Evolutionary conservation across 176 grass and related monocot species (phyloP).

Genomic region (Aegilops umbellulata): DNA sequence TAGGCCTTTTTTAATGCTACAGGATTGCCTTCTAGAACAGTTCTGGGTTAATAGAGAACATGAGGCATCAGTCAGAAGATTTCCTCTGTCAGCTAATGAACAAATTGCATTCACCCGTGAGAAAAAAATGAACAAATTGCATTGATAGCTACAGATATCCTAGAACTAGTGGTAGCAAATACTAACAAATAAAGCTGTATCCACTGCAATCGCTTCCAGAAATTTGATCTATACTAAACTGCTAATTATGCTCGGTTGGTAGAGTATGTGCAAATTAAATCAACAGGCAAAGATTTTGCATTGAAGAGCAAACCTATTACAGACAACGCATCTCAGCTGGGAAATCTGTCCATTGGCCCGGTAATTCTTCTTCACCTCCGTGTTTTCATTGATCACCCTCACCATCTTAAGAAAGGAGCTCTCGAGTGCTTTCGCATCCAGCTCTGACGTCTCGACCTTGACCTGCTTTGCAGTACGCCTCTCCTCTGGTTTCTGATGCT

Average conservation of each 20-base stretch:
- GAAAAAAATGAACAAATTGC: background rate
- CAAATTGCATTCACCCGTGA: background rate
- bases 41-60: background rate
- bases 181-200: background rate
- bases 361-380: conserved; percentile 63
- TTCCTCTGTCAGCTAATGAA: background rate
- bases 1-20: background rate
- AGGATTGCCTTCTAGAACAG: background rate
- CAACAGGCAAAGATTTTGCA: background rate
- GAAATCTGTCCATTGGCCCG: conserved; percentile 59
- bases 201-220: background rate
- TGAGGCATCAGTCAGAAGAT: background rate
- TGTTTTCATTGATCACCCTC: conserved; percentile 67
- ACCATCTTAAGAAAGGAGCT: conserved; percentile 80
- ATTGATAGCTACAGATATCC: background rate
- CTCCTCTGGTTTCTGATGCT: conserved; percentile 19
- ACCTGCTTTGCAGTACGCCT: conserved; percentile 37
- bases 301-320: conserved; percentile 63
- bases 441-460: conserved; percentile 34
- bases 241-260: background rate
- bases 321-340: conserved; percentile 67
- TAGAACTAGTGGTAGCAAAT: conserved; percentile 17
- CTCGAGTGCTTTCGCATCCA: conserved; percentile 57
- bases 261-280: conserved; percentile 4
- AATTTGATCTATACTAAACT: background rate